Evolutionary conservation across 805 yeast species (phyloP).

Genomic region (Nematodospora valgi): DNA sequence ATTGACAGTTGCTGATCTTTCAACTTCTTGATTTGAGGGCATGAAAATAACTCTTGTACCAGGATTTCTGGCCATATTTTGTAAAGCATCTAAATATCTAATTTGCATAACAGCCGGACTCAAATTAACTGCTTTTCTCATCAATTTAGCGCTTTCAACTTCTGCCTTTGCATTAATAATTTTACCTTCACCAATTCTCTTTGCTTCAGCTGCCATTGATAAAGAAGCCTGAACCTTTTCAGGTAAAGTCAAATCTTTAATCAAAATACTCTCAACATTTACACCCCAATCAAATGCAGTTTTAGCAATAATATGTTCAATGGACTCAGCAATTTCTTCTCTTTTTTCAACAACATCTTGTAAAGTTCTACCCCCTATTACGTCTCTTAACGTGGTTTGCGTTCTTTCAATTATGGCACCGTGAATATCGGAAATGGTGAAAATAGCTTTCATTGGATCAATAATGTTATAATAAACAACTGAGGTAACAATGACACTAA

Average conservation of each 20-base stretch:
- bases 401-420: conserved; percentile 62
- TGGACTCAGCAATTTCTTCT: conserved; percentile 65
- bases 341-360: conserved; percentile 74
- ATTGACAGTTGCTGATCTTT: conserved; percentile 31
- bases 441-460: conserved; percentile 65
- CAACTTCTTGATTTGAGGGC: conserved; percentile 52
- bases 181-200: conserved; percentile 72
- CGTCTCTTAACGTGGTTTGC: conserved; percentile 71
- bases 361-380: conserved; percentile 59
- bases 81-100: conserved; percentile 76
- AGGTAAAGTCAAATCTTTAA: conserved; percentile 61
- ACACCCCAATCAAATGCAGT: conserved; percentile 74
- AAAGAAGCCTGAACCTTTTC: conserved; percentile 54
- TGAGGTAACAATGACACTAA: conserved; percentile 57
- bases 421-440: conserved; percentile 51
- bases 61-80: conserved; percentile 60
- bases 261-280: conserved; percentile 60
- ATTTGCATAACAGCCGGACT: conserved; percentile 78
- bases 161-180: conserved; percentile 73
- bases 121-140: conserved; percentile 78
- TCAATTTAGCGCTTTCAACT: conserved; percentile 69
- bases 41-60: conserved; percentile 69
- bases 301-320: conserved; percentile 55
- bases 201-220: conserved; percentile 73
- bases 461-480: conserved; percentile 65